phyloP scores from a whole-genome alignment of 441 rosid species.

The Metrosideros polymorpha region DNA sequence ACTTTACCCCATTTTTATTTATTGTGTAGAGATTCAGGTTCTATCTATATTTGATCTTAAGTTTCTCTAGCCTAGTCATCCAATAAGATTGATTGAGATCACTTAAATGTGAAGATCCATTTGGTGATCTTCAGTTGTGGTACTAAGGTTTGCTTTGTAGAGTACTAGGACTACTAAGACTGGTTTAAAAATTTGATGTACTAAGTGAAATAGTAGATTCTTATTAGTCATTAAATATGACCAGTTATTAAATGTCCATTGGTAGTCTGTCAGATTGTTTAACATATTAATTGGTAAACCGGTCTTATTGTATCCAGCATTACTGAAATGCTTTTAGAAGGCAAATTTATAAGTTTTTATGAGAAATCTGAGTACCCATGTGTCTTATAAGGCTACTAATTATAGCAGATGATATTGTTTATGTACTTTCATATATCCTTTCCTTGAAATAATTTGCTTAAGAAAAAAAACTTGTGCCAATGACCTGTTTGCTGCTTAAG shows the following conservation, averaged over 20 bases:
- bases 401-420: background rate
- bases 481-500: background rate
- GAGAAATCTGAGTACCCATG: background rate
- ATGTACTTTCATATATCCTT: background rate
- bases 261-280: background rate
- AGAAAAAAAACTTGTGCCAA: background rate
- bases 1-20: background rate
- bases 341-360: background rate
- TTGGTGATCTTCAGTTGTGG: background rate
- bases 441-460: background rate
- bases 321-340: background rate
- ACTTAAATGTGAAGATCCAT: background rate
- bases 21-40: background rate
- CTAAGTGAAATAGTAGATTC: background rate
- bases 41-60: background rate
- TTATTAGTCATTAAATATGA: background rate
- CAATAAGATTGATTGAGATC: background rate
- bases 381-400: background rate
- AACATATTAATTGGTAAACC: background rate
- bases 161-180: background rate
- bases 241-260: background rate
- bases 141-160: background rate
- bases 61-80: background rate
- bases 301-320: background rate
- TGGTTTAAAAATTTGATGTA: background rate